phyloP scores from a whole-genome alignment of 352 stramenopile genomes.

The Pythium angustatum region DNA sequence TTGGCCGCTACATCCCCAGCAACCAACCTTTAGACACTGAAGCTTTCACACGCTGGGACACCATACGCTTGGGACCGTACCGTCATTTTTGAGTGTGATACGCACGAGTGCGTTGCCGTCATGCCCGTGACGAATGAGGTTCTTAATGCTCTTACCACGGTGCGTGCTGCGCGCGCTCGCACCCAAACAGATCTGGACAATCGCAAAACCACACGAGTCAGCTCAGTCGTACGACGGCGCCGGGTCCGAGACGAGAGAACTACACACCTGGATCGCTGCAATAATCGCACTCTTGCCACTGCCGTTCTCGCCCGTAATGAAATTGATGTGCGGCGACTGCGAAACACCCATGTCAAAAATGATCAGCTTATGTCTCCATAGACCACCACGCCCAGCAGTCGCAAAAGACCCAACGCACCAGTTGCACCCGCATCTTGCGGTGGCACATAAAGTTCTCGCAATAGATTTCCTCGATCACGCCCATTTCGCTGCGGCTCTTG shows the following conservation, averaged over 20 bases:
- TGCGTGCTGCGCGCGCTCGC: slow-evolving; percentile 92
- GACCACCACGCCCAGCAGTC: background rate
- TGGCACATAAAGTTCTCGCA: slow-evolving; percentile 99
- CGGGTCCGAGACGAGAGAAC: no score
- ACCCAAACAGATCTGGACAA: slow-evolving; percentile 92
- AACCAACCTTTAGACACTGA: no score
- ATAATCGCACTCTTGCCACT: slow-evolving; percentile 97
- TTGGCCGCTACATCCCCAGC: slow-evolving; percentile 29
- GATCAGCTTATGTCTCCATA: background rate
- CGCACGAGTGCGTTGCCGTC: slow-evolving; percentile 86
- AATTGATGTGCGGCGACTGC: slow-evolving; percentile 76
- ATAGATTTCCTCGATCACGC: slow-evolving; percentile 95
- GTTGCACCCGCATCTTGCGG: slow-evolving; percentile 86
- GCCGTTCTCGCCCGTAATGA: slow-evolving; percentile 93
- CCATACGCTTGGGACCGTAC: slow-evolving; percentile 27
- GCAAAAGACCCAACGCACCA: slow-evolving; percentile 37
- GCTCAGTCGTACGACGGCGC: background rate
- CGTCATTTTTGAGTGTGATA: slow-evolving; percentile 93
- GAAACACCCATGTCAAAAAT: background rate
- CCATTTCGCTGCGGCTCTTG: slow-evolving; percentile 76
- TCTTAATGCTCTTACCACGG: slow-evolving; percentile 94
- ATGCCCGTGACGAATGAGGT: slow-evolving; percentile 93
- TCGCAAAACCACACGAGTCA: background rate
- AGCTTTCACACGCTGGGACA: no score
- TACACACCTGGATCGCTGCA: slow-evolving; percentile 92